Percentiles rank a stretch among this genome's conserved stretches.
Evolutionary conservation across 2,329 filamentous ascomycete genomes (phyloP).

Genomic region (Boeremia exigua): DNA sequence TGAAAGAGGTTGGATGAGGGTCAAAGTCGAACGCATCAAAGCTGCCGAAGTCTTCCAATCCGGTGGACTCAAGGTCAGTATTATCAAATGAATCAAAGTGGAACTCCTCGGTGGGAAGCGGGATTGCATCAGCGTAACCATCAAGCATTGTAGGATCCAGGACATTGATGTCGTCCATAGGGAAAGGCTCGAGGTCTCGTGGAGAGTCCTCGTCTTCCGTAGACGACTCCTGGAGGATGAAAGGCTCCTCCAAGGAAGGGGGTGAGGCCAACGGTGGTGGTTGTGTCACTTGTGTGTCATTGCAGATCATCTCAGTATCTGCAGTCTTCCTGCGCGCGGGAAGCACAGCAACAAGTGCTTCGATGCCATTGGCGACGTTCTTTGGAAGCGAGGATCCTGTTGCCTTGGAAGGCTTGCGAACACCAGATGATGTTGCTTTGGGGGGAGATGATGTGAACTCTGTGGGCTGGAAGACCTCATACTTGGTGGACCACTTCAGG

Average conservation of each 20-base stretch:
- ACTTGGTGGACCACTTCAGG: slow-evolving; percentile 57
- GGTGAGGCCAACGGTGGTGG: slow-evolving; percentile 26
- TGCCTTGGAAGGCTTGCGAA: slow-evolving; percentile 11
- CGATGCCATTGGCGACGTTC: slow-evolving; percentile 43
- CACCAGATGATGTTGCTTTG: slow-evolving; percentile 19
- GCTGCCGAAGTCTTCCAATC: slow-evolving; percentile 12
- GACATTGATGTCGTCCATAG: slow-evolving; percentile 31
- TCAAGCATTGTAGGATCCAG: slow-evolving; percentile 37
- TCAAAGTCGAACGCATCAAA: slow-evolving; percentile 30
- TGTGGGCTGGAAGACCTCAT: slow-evolving; percentile 52
- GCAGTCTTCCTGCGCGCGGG: slow-evolving; percentile 36
- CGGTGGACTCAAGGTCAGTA: slow-evolving; percentile 33
- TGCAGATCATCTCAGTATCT: slow-evolving; percentile 16
- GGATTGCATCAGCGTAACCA: slow-evolving; percentile 29
- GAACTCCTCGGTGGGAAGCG: slow-evolving; percentile 32
- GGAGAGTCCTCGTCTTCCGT: slow-evolving; percentile 36
- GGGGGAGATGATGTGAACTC: slow-evolving; percentile 29
- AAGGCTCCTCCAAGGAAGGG: slow-evolving; percentile 28
- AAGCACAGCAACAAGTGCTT: slow-evolving; percentile 47
- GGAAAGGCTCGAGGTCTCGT: slow-evolving; percentile 32
- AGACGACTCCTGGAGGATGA: slow-evolving; percentile 29
- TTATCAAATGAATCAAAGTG: slow-evolving; percentile 34
- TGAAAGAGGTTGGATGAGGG: slow-evolving; percentile 24
- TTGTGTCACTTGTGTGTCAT: slow-evolving; percentile 26
- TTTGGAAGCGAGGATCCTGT: slow-evolving; percentile 29